Evolutionary conservation across 495 filamentous ascomycete genomes (phyloP).

Genomic region (Bathelium albidoporum): DNA sequence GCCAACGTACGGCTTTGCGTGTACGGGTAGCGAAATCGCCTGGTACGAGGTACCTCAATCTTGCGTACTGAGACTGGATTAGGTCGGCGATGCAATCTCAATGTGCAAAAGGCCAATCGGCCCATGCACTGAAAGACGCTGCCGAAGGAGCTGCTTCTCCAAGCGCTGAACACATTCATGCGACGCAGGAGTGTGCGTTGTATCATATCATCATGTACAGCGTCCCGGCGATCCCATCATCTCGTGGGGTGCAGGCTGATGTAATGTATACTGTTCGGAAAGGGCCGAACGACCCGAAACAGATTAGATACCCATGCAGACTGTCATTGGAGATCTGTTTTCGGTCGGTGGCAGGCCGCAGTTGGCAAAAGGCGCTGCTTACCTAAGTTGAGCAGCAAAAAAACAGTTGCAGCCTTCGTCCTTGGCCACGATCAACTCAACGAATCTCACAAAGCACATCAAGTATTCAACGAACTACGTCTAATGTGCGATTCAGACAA

Average conservation of each 20-base stretch:
- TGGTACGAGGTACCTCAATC: not conserved
- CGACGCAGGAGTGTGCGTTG: not conserved
- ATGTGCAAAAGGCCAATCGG: not conserved
- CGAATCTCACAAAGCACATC: no score
- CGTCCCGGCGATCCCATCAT: no score
- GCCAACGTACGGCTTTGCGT: not conserved
- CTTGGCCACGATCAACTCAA: not conserved
- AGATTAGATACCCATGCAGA: not conserved
- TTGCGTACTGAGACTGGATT: not conserved
- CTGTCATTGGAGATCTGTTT: not conserved
- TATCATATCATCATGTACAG: no score
- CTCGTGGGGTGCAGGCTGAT: no score
- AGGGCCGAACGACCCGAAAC: not conserved
- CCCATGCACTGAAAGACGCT: not conserved
- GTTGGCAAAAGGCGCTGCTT: not conserved
- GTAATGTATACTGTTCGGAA: not conserved
- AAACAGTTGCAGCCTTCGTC: not conserved
- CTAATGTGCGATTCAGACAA: no score
- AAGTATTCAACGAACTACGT: no score
- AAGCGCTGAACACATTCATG: not conserved
- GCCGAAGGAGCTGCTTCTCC: not conserved
- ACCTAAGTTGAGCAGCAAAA: not conserved
- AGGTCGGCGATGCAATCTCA: not conserved
- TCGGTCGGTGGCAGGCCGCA: not conserved
- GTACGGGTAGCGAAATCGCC: not conserved